A percentile compares a stretch with the other conserved stretches of the same genome.
These are phyloP conservation scores for Erigeron canadensis DNA, from an alignment of 129 eudicot species.

Conservation along the genomic window DNA sequence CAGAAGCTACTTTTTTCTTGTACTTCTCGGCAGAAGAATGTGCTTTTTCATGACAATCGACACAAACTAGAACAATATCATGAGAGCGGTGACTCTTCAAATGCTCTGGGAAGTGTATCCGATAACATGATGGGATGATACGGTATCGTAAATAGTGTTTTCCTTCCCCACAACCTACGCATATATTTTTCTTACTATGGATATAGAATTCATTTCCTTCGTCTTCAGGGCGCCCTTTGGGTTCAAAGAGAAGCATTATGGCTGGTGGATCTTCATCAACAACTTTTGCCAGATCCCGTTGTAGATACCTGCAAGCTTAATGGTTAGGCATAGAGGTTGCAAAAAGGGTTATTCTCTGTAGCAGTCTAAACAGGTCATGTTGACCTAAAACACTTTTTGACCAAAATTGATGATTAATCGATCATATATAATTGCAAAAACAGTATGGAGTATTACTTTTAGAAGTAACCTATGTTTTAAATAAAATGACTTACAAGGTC, in stretches of 20 bases:
- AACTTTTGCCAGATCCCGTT: conserved; percentile 76
- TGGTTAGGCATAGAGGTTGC: conserved; percentile 1
- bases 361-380: not conserved
- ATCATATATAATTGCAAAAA: not conserved
- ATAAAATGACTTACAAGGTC: not conserved
- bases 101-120: conserved; percentile 96
- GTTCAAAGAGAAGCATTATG: conserved; percentile 89
- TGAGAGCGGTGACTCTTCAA: conserved; percentile 98
- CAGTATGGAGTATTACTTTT: not conserved
- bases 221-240: conserved; percentile 98
- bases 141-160: conserved; percentile 89
- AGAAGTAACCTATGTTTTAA: not conserved
- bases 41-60: conserved; percentile 97
- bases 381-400: not conserved
- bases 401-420: not conserved
- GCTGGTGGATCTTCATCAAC: conserved; percentile 89
- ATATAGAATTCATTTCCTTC: conserved; percentile 92
- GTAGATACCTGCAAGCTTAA: conserved; percentile 61
- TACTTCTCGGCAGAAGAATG: conserved; percentile 94
- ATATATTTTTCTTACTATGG: conserved; percentile 89
- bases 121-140: conserved; percentile 91
- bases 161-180: conserved; percentile 98
- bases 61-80: conserved; percentile 95
- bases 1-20: conserved; percentile 67
- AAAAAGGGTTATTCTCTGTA: not conserved